Percentiles rank a stretch among this genome's conserved stretches.
Conservation (phyloP, 169 alveolate genomes). For the Besnoitia besnoiti region DNA sequence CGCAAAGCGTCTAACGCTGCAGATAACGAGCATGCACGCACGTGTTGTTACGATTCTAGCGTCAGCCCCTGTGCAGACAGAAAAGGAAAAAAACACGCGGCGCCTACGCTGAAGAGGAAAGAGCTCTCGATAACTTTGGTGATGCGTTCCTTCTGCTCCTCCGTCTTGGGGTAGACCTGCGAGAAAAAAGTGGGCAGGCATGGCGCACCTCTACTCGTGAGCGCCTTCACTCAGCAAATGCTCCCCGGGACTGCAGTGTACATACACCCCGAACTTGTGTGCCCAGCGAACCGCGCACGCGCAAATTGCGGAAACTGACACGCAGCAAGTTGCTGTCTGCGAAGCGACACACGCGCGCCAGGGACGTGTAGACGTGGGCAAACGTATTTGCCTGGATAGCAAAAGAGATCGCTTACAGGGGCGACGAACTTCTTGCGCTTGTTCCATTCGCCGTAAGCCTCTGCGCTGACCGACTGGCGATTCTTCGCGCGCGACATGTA, state of each 20-base stretch:
- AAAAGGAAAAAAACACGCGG: neutral
- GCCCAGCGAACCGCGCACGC: neutral
- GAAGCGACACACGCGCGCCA: neutral
- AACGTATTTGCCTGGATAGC: too few relatives aligned
- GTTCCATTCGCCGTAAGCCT: constrained; percentile 94
- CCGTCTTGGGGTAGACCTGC: constrained; percentile 80
- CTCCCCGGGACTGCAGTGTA: too few relatives aligned
- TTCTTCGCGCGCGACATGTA: constrained; percentile 46
- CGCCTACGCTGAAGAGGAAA: constrained; percentile 82
- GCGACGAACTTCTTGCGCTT: constrained; percentile 89
- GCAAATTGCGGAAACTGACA: neutral
- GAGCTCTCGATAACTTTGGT: constrained; percentile 78
- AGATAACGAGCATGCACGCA: too few relatives aligned
- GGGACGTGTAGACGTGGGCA: too few relatives aligned
- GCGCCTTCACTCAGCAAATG: too few relatives aligned
- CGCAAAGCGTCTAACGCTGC: too few relatives aligned
- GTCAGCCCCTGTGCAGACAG: neutral
- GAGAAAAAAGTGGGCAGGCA: too few relatives aligned
- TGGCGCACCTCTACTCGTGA: too few relatives aligned
- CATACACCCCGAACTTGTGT: neutral
- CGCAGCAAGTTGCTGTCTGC: neutral
- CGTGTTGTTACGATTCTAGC: neutral
- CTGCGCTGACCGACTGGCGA: constrained; percentile 86
- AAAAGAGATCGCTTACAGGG: constrained; percentile 74
- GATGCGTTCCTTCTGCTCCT: constrained; percentile 84